Evolutionary conservation across 1,284 basidiomycete genomes (phyloP).

Genomic region (Boletus mariae): DNA sequence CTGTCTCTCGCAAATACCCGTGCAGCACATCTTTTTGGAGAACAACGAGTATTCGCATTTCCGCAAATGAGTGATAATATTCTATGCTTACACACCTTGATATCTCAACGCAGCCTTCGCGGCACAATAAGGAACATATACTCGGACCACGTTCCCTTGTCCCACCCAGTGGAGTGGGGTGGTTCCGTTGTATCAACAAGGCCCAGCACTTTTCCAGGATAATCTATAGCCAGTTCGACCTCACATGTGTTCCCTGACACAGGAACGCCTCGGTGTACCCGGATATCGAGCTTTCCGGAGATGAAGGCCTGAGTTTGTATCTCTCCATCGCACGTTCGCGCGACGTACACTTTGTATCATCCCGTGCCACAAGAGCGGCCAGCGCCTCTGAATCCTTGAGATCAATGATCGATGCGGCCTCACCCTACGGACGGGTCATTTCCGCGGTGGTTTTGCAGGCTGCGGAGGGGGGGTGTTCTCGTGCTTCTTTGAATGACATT

Average conservation of each 20-base stretch:
- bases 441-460: slow-evolving; percentile 21
- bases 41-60: slow-evolving; percentile 17
- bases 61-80: slow-evolving; percentile 16
- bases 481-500: slow-evolving; percentile 8
- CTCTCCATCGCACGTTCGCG: slow-evolving; percentile 28
- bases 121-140: slow-evolving; percentile 11
- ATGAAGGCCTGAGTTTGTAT: slow-evolving; percentile 23
- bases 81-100: slow-evolving; percentile 8
- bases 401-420: slow-evolving; percentile 24
- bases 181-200: slow-evolving; percentile 6
- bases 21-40: slow-evolving; percentile 3
- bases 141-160: slow-evolving; percentile 10
- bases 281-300: slow-evolving; percentile 27
- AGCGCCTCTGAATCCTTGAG: slow-evolving; percentile 5
- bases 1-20: slow-evolving; percentile 12
- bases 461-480: slow-evolving; percentile 7
- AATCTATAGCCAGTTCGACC: slow-evolving; percentile 28
- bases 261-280: slow-evolving; percentile 31
- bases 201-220: slow-evolving; percentile 12
- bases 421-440: slow-evolving; percentile 16
- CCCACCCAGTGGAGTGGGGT: slow-evolving; percentile 14
- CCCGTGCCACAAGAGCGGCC: slow-evolving; percentile 15
- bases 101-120: slow-evolving; percentile 15
- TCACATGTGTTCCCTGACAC: slow-evolving; percentile 5
- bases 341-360: slow-evolving; percentile 13